Conservation (phyloP, 495 filamentous ascomycete genomes). For the Podospora sp. region DNA sequence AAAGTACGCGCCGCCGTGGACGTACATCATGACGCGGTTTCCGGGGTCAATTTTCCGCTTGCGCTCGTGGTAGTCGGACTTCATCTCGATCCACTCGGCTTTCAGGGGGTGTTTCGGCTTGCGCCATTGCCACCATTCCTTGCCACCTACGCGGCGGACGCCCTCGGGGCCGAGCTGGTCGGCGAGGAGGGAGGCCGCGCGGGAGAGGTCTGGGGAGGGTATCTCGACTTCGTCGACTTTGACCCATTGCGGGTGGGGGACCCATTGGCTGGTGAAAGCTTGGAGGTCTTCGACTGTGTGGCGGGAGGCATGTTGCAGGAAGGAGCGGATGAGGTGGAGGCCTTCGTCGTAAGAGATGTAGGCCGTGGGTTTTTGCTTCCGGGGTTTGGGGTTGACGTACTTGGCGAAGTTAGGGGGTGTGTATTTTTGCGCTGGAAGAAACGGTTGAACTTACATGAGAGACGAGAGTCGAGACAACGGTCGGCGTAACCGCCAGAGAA, state of each 20-base stretch:
- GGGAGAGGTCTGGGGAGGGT: conserved; percentile 58
- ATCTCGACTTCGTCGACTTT: conserved; percentile 74
- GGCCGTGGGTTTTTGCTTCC: conserved; percentile 75
- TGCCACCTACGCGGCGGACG: conserved; percentile 73
- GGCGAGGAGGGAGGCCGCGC: conserved; percentile 63
- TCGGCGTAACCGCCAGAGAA: conserved; percentile 73
- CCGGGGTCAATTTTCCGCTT: conserved; percentile 58
- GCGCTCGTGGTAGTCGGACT: conserved; percentile 71
- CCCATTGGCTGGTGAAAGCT: conserved; percentile 85
- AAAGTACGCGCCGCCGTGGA: conserved; percentile 73
- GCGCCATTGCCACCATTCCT: conserved; percentile 95
- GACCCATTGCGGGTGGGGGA: conserved; percentile 88
- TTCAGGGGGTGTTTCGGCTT: conserved; percentile 59
- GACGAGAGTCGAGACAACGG: conserved; percentile 75
- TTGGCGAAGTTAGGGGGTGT: conserved; percentile 34
- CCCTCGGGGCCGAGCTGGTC: conserved; percentile 76
- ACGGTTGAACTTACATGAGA: conserved; percentile 64
- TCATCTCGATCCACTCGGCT: conserved; percentile 97
- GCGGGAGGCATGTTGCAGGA: conserved; percentile 77
- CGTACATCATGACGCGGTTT: conserved; percentile 86
- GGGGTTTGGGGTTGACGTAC: conserved; percentile 79
- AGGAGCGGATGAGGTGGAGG: conserved; percentile 82
- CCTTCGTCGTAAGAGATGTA: conserved; percentile 93
- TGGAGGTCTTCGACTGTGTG: conserved; percentile 93
- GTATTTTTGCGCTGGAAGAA: conserved; percentile 11